Percentiles rank a stretch among this genome's conserved stretches.
Conservation (phyloP, 2,329 filamentous ascomycete genomes). For the Bipolaris oryzae region DNA sequence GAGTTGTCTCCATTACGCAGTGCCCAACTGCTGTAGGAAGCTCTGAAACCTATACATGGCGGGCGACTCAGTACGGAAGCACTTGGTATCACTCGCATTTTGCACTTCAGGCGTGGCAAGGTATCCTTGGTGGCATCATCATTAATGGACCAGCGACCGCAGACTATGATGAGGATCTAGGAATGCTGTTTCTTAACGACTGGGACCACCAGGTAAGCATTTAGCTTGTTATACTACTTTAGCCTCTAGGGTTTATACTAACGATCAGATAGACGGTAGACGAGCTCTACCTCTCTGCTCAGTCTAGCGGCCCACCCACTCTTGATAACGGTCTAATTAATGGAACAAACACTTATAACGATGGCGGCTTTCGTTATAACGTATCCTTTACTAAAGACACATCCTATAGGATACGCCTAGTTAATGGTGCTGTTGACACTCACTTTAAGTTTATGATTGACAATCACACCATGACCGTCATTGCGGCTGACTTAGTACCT, state of each 20-base stretch:
- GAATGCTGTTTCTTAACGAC: constrained; percentile 27
- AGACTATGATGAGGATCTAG: constrained; percentile 40
- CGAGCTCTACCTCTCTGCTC: neutral
- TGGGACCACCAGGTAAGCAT: neutral
- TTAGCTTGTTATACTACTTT: too few species aligned
- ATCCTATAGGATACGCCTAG: constrained; percentile 60
- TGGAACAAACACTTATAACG: neutral
- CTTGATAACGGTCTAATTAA: constrained; percentile 19
- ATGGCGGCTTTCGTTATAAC: neutral
- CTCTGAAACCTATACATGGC: constrained; percentile 28
- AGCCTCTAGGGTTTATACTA: too few species aligned
- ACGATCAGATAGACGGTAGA: too few species aligned
- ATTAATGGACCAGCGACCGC: too few species aligned
- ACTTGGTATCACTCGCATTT: constrained; percentile 46
- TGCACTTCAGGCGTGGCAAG: constrained; percentile 35
- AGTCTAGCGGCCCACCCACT: neutral
- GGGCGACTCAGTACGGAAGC: constrained; percentile 31
- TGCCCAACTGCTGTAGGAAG: constrained; percentile 51
- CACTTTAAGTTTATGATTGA: constrained; percentile 29
- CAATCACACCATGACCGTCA: constrained; percentile 44
- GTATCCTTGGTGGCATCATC: constrained; percentile 36
- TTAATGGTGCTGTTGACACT: constrained; percentile 52
- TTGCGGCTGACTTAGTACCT: constrained; percentile 46
- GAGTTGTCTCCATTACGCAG: constrained; percentile 50
- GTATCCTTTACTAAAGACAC: constrained; percentile 48